Evolutionary conservation across 2,329 filamentous ascomycete species (phyloP), one percentile per base, ranked within the genome.

Genomic region (Grosmannia huntii): DNA sequence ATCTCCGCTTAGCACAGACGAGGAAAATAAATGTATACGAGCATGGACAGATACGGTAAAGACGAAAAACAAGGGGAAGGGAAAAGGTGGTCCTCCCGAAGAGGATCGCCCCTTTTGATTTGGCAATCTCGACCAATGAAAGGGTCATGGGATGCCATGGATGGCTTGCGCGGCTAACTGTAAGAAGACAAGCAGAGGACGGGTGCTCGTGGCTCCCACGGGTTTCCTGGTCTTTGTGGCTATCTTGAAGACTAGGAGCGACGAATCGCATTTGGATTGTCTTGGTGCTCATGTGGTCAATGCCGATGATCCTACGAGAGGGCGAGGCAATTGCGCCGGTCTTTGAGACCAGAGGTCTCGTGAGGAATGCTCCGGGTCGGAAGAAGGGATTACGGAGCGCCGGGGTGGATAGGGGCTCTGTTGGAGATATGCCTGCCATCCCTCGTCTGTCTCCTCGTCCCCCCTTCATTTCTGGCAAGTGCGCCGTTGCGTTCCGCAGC

Each of bases 151-250:
- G 36, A 38, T 16, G 36, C 12, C 36, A 38, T 38, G 36, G 36
- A 6, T 28, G 50, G 28, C 19, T 60, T 58, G 31, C 53, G 59
- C 59, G 59, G 59, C 59, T 60, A 60, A 54, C 59, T 53, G 19
- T 7, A 60, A 58, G 53, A 50, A 56, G 53, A 48, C 6, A 57
- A 36, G 16, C 50, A 52, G 14, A n/a, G 21, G 14, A 25, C 21
- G 5, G 5, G 21, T 25, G 10, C 21, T 27, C 23, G n/a, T 49
- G 46, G 46, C 21, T 49, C 10, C 44, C 44, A 46, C 44, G 21
- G 44, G 44, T 7, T n/a, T n/a, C 19, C n/a, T 21, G 9, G 19
- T 23, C n/a, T 46, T 23, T 10, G 44, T 46, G 19, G 44, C 44
- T 38, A 16, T 38, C 36, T 19, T 1, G 9, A n/a, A 21, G 44